Base-by-base conservation (phyloP, 2,329 filamentous ascomycete species). In the Pezicula rhizophila region DNA sequence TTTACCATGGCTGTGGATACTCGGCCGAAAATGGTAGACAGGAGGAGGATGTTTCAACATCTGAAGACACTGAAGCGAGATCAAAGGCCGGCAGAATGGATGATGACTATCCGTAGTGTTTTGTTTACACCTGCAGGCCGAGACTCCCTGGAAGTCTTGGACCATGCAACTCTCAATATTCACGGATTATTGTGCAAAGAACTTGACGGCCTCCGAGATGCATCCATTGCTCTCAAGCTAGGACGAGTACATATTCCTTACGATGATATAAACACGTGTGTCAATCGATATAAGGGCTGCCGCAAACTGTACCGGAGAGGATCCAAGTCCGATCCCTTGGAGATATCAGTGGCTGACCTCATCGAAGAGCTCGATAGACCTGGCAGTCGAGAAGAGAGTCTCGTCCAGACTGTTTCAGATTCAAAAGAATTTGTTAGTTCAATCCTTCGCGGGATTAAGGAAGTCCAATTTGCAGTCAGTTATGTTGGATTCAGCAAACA, bases 391-490 rank as follows among this genome's bases (percentile, higher is more conserved):
- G 74, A 76, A 18, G 73, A 78, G 52, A 82, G 88, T 47, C 77
- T 96, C 49, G 84, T 91, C 48, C 85, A 88, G 64, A 85, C 87
- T 0, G 87, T 96, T 0, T 91, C 91, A 0, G 91, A 96, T 62
- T 96, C 90, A 0, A 92, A 91, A 60, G 90, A 96, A 54, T 93
- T 99, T 63, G 78, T 91, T 48, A 88, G 87, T 64, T 96, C 93
- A 1, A 85, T 96, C 38, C 73, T 99, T 44, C 82, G 89, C 40
- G 93, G 93, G 45, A 89, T 99, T 56, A 95, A 96, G 64, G 93
- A 99, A 66, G 87, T 99, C 11, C 93, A 99, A 66, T 89, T 99
- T 60, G 92, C 91, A 0, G 81, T 97, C 63, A 92, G 92, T 67
- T 93, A 92, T 66, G 79, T 96, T 57, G 89, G 89, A 15, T 70